Conservation (phyloP, 495 filamentous ascomycete species). For the Aspergillus affinis region DNA sequence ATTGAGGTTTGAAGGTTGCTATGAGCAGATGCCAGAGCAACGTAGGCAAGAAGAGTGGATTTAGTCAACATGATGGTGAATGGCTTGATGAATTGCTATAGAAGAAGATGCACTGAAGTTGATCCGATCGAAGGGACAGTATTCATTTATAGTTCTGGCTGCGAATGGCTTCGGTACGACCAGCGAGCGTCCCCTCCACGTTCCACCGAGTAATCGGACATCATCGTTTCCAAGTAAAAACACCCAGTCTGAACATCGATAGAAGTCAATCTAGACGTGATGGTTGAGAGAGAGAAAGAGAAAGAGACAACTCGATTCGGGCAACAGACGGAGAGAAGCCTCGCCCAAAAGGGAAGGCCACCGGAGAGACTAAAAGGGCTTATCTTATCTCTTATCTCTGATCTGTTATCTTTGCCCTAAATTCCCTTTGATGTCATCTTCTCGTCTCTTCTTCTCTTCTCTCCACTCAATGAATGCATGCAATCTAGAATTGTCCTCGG, state of each 20-base stretch:
- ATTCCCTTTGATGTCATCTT: background rate
- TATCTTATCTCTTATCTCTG: background rate
- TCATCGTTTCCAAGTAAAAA: background rate
- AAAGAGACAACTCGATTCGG: background rate
- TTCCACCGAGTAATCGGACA: background rate
- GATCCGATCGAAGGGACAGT: background rate
- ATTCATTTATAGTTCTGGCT: background rate
- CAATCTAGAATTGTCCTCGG: background rate
- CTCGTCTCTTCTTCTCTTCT: background rate
- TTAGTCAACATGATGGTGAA: constrained; percentile 18
- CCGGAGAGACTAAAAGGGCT: background rate
- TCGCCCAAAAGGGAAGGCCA: background rate
- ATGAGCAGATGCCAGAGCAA: constrained; percentile 48
- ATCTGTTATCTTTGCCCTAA: background rate
- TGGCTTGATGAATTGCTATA: background rate
- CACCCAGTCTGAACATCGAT: background rate
- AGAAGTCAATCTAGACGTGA: background rate
- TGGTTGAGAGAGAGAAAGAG: background rate
- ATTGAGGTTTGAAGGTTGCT: constrained; percentile 55
- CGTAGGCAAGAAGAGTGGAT: constrained; percentile 28
- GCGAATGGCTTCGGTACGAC: background rate
- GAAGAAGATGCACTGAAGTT: background rate
- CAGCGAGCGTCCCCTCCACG: background rate
- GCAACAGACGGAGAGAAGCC: background rate
- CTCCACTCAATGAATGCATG: background rate